Conservation (phyloP, 768 basidiomycete genomes). For the Tricholoma sp. region DNA sequence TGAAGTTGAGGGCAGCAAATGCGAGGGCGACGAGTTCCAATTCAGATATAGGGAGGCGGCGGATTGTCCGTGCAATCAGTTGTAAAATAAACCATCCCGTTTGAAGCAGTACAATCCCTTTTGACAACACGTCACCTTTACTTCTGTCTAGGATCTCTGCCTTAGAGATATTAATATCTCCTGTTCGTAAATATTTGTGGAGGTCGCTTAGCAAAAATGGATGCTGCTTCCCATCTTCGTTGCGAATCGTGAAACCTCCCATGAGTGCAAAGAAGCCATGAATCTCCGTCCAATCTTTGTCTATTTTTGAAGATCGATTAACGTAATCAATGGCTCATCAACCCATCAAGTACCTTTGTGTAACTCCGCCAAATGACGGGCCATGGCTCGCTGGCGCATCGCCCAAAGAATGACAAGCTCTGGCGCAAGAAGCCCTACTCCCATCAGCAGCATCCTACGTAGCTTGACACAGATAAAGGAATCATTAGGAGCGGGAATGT, state of each 20-base stretch:
- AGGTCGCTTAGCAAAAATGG: not conserved
- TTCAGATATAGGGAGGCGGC: not conserved
- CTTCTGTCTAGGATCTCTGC: not conserved
- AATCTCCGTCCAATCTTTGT: not conserved
- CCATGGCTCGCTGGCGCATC: not conserved
- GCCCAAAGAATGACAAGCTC: not conserved
- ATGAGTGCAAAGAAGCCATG: not conserved
- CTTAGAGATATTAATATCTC: not conserved
- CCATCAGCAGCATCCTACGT: not conserved
- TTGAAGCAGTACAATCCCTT: not conserved
- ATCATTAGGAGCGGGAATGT: constrained; percentile 11
- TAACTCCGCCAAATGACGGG: not conserved
- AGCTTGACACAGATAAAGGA: constrained; percentile 42
- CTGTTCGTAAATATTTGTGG: not conserved
- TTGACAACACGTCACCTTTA: not conserved
- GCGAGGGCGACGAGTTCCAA: not conserved
- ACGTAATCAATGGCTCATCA: not conserved
- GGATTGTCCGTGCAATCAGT: not conserved
- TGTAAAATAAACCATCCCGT: not conserved
- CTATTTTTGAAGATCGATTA: not conserved
- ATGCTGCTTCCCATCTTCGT: not conserved
- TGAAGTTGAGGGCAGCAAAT: not conserved
- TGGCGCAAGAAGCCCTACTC: not conserved
- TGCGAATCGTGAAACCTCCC: not conserved
- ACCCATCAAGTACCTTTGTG: not conserved